Evolutionary conservation across 2,329 filamentous ascomycete species (phyloP), one percentile per base, ranked within the genome.

Genomic region (Ophidiomyces ophidiicola): DNA sequence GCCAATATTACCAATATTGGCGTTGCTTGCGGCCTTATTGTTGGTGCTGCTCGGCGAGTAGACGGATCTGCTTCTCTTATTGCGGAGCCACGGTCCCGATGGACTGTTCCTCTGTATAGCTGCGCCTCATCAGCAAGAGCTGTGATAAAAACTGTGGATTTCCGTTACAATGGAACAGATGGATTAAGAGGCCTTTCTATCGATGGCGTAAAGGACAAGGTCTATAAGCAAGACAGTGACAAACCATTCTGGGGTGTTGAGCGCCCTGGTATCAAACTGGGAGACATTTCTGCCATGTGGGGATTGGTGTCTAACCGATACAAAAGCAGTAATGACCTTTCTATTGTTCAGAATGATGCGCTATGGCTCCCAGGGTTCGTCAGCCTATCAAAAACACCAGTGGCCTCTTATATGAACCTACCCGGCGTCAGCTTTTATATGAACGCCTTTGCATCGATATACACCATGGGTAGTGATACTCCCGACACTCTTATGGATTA

Each of bases 131-230:
- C 62, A 0, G 45, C 61, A 3, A 61, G 61, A 34, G 66, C 67
- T 2, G 59, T 55, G 1, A 56, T 71, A 41, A 70, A 70, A 45
- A 63, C 59, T 0, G 63, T 67, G 5, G 50, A 51, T 0, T 69
- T 71, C 44, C 44, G 49, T 2, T 59, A 54, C 45, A 70, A 70
- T 44, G 60, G 59, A 2, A 66, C 62, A 0, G 46, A 54, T 8
- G 53, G 49, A 5, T 43, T 70, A 0, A 46, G 50, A 6, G 51
- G 51, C 2, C 48, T 70, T 0, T 46, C 45, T 1, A 52, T 69
- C 2, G 46, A 46, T 1, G 47, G 50, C 6, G 48, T 69, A 6
- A 36, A 39, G 10, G 50, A 58, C 1, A 68, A 68, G 44, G 36
- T 35, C 2, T 67, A 67, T 35, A 7, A 46, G 1, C 46, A 48